Evolutionary conservation across 2,329 filamentous ascomycete species (phyloP), one percentile per base, ranked within the genome.

Genomic region (Drechmeria coniospora): DNA sequence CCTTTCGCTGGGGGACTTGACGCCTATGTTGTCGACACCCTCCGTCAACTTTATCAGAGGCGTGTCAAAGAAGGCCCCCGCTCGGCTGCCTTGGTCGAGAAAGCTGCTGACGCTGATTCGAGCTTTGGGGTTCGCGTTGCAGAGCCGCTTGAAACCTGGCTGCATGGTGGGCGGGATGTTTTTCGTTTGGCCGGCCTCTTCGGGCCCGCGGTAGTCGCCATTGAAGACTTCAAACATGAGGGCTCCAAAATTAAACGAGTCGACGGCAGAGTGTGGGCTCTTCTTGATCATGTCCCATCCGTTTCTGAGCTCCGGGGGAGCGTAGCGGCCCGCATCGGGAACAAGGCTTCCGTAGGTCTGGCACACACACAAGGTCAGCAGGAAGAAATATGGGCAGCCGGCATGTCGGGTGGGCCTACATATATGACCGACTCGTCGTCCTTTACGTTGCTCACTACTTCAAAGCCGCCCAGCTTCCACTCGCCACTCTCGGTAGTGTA

Each of bases 401-500:
- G 12, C 5, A 6, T 19, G 9, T 12, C 13, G 6, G 11, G 9
- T 4, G n/a, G 7, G 38, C 51, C 32, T 18, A 82, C 77, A 47
- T 92, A 94, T 45, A 98, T 86, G 26, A 92, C 65, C 8, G 86
- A 83, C 42, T 95, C 83, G 35, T 95, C 86, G 32, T 95, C 90
- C 45, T 94, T 95, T 57, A 95, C 76, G 21, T 79, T 94, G 55
- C 86, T 95, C 33, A 95, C 54, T 5, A 93, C 69, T 40, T 98
- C 90, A 41, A 98, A 92, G 1, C 90, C 90, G 13, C 79, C 86
- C 2, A 98, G 60, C 47, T 92, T 95, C 90, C 90, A 98, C 56
- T 98, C 90, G 32, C 90, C 90, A 46, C 90, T 94, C 48, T 95
- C 87, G 34, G 83, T 84, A 4, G 82, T 90, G 53, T 86, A 98